A percentile compares a stretch with the other conserved stretches of the same genome.
phyloP scores from a whole-genome alignment of 2,329 filamentous ascomycete species.

The Fusarium longipes region DNA sequence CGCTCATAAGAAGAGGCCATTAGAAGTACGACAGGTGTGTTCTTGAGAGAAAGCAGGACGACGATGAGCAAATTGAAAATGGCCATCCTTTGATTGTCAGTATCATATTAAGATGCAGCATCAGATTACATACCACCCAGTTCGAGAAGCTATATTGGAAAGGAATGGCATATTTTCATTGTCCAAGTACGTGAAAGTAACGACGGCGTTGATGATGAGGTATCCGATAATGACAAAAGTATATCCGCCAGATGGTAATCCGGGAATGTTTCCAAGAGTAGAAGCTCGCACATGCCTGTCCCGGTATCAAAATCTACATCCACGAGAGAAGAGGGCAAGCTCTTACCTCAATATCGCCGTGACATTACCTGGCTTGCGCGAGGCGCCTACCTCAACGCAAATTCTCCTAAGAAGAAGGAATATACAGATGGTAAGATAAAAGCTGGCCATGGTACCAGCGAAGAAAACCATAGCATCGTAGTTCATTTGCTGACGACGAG shows the following conservation, averaged over 20 bases:
- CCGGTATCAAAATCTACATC: conserved; percentile 9
- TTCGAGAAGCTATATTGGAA: conserved; percentile 53
- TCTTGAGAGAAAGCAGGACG: conserved; percentile 67
- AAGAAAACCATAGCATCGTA: conserved; percentile 43
- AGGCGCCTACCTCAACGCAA: conserved; percentile 19
- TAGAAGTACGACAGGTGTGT: conserved; percentile 66
- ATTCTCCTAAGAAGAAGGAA: conserved; percentile 29
- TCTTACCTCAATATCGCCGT: conserved; percentile 37
- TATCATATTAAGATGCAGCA: neutral
- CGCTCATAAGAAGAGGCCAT: conserved; percentile 68
- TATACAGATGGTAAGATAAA: conserved; percentile 25
- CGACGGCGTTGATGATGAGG: conserved; percentile 50
- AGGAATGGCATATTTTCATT: conserved; percentile 45
- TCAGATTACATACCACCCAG: conserved; percentile 51
- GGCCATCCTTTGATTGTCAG: conserved; percentile 50
- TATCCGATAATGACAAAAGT: conserved; percentile 47
- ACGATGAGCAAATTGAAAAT: conserved; percentile 62
- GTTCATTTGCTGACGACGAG: conserved; percentile 42
- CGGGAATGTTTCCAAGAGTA: conserved; percentile 43
- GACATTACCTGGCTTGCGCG: conserved; percentile 13
- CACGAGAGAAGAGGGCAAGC: neutral
- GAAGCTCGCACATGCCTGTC: conserved; percentile 46
- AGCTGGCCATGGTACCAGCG: conserved; percentile 29
- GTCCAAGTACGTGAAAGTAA: conserved; percentile 51
- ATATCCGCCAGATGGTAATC: conserved; percentile 51